Base-by-base conservation (phyloP, 2,329 filamentous ascomycete genomes). In the Fusarium staphyleae region DNA sequence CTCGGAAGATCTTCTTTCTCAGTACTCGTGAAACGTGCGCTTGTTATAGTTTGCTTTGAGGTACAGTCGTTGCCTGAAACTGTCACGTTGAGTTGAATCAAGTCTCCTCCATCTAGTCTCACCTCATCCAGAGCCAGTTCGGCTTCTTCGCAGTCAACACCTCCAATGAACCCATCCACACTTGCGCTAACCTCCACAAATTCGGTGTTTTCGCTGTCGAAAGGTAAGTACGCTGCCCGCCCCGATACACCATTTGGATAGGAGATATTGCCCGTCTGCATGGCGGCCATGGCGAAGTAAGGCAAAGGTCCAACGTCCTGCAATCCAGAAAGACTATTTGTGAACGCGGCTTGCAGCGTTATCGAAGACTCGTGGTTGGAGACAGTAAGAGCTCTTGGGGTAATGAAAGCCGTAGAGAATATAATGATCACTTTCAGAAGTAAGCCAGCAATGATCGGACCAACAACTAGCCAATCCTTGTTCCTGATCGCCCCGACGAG, bases 391-490 rank as follows among this genome's bases (percentile, higher is more conserved):
- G 72, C 55, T 4, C 52, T 66, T 4, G 74, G 70, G 3, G 69
- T 70, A 35, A 76, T 68, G 29, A 77, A 63, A 5, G 70, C 74
- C 0, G 74, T 72, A 0, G 75, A 71, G 7, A 74, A 59, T 13
- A 77, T 61, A 22, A 76, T 61, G 7, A 72, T 55, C 5, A 71
- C 5, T 55, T 70, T 71, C 19, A 77, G 60, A 3, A 75, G 33
- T 19, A 76, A 26, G 1, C 69, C 67, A 1, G 70, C 48, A 0
- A 57, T 45, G 1, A 68, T 51, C 0, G 69, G 59, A 16, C 59
- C 62, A 1, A 65, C 67, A 7, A 77, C 74, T 6, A 71, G 61
- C 55, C 62, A 72, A 53, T 77, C 75, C 33, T 63, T 58, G 30
- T 75, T 74, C 16, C 58, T 64, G 1, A 67, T 14, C 3, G 73